Conservation (phyloP, 305 asterid species). For the Rubia tinctorum region DNA sequence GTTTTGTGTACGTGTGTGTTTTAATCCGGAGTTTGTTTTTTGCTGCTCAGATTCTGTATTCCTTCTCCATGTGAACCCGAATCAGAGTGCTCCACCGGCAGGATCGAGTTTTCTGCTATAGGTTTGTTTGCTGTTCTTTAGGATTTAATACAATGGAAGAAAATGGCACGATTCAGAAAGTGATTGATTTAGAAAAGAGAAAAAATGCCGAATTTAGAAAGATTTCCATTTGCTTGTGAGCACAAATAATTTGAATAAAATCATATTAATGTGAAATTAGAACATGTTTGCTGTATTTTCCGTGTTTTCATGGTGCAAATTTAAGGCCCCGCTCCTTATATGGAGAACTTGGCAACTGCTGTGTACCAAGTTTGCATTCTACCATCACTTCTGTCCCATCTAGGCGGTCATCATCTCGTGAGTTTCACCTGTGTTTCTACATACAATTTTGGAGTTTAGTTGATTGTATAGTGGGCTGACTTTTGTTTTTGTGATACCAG, state of each 20-base stretch:
- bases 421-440: neutral
- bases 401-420: conserved; percentile 51
- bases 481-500: neutral
- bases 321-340: conserved; percentile 54
- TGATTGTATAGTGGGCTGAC: neutral
- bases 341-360: conserved; percentile 59
- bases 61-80: conserved; percentile 28
- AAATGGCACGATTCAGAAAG: neutral
- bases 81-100: conserved; percentile 69
- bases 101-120: conserved; percentile 35
- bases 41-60: conserved; percentile 48
- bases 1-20: no score
- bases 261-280: neutral
- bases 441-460: neutral
- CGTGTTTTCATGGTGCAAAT: conserved; percentile 34
- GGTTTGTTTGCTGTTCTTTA: conserved; percentile 30
- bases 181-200: neutral
- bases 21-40: neutral
- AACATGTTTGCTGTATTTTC: neutral
- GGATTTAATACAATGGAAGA: no score
- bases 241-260: no score
- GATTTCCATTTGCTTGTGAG: neutral
- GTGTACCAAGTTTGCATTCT: conserved; percentile 56
- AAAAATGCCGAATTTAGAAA: neutral
- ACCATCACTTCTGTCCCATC: conserved; percentile 42